Conservation (phyloP, 768 basidiomycete species). For the Psilocybe azurescens region DNA sequence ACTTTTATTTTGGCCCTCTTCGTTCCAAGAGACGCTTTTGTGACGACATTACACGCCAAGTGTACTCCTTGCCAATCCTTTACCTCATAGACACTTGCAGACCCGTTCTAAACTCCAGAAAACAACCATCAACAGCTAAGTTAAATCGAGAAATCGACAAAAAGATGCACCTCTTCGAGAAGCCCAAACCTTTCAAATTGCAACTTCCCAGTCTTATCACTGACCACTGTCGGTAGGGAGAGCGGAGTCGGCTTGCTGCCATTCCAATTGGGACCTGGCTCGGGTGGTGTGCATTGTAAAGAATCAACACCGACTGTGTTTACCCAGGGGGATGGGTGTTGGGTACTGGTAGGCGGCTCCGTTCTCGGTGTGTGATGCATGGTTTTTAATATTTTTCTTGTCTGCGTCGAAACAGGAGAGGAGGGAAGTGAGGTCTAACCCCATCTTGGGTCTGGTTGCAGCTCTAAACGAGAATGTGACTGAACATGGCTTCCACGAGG, state of each 20-base stretch:
- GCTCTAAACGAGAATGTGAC: no score
- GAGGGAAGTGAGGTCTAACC: no score
- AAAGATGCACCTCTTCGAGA: conserved; percentile 79
- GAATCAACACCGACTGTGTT: no score
- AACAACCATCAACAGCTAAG: not conserved
- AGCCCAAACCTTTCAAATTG: conserved; percentile 79
- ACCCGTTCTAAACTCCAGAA: conserved; percentile 65
- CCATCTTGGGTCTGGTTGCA: no score
- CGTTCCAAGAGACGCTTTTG: conserved; percentile 89
- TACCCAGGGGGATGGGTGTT: conserved; percentile 11
- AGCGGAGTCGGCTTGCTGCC: conserved; percentile 84
- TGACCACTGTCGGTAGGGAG: conserved; percentile 79
- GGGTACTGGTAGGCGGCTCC: conserved; percentile 59
- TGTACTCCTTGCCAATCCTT: conserved; percentile 67
- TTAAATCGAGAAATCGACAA: not conserved
- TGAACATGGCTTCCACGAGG: no score
- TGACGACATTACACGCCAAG: conserved; percentile 93
- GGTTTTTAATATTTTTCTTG: conserved; percentile 3
- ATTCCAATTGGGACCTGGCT: conserved; percentile 44
- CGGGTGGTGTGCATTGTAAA: no score
- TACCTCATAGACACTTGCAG: conserved; percentile 95
- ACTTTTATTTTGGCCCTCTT: conserved; percentile 99
- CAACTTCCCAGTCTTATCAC: conserved; percentile 59
- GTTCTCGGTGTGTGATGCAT: conserved; percentile 41
- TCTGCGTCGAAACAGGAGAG: no score